A percentile compares a stretch with the other conserved stretches of the same genome.
Evolutionary conservation across 495 filamentous ascomycete genomes (phyloP).

Genomic region (Diplogelasinospora grovesii): DNA sequence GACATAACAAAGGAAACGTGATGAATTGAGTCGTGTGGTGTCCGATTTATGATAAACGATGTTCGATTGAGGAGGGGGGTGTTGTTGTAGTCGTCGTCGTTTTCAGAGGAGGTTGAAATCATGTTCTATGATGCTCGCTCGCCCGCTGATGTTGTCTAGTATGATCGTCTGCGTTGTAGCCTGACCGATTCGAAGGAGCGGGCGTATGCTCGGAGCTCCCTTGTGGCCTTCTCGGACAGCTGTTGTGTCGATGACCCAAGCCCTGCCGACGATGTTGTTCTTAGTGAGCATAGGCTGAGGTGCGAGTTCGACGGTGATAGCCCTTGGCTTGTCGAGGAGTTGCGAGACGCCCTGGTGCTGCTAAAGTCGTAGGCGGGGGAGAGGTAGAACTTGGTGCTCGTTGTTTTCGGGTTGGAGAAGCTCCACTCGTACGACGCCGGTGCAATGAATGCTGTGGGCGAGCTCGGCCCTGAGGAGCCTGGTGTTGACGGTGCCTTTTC

Average conservation of each 20-base stretch:
- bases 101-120: slow-evolving; percentile 13
- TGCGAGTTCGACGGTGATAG: slow-evolving; percentile 79
- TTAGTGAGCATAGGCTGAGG: slow-evolving; percentile 74
- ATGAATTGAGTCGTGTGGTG: slow-evolving; percentile 21
- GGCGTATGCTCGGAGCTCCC: slow-evolving; percentile 78
- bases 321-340: slow-evolving; percentile 30
- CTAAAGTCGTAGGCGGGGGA: slow-evolving; percentile 64
- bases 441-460: slow-evolving; percentile 44
- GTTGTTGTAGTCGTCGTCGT: slow-evolving; percentile 11
- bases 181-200: slow-evolving; percentile 81
- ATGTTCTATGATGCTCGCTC: slow-evolving; percentile 5
- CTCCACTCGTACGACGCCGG: slow-evolving; percentile 44
- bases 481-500: slow-evolving; percentile 56
- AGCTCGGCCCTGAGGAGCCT: slow-evolving; percentile 50
- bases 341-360: slow-evolving; percentile 35
- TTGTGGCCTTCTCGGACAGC: slow-evolving; percentile 68
- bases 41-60: slow-evolving; percentile 8
- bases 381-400: slow-evolving; percentile 55
- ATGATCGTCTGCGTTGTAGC: slow-evolving; percentile 44
- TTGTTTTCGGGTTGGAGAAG: slow-evolving; percentile 24
- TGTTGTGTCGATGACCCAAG: slow-evolving; percentile 48
- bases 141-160: slow-evolving; percentile 16
- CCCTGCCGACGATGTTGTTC: slow-evolving; percentile 52
- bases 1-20: slow-evolving; percentile 26
- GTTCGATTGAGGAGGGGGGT: slow-evolving; percentile 33